Percentiles rank a stretch among this genome's conserved stretches.
These are phyloP conservation scores for Podila minutissima DNA, from an alignment of 192 early-diverging fungal genomes.

Conservation along the genomic window DNA sequence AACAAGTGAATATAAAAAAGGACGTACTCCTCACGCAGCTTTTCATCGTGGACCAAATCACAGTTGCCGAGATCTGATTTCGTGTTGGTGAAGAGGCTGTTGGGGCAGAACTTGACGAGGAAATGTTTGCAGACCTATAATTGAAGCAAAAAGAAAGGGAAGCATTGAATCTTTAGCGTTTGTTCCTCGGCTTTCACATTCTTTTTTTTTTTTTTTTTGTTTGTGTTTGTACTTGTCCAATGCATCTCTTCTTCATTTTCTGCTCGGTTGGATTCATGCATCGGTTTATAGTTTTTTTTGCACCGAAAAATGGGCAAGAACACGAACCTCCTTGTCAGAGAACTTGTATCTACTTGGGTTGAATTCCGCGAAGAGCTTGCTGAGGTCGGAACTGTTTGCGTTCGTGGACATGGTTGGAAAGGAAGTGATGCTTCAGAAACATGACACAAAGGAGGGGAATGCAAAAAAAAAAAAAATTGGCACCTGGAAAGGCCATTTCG, in stretches of 20 bases:
- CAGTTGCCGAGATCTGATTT: constrained; percentile 86
- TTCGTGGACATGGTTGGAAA: not conserved
- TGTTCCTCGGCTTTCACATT: not conserved
- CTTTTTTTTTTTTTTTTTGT: not conserved
- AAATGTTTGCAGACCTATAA: constrained; percentile 78
- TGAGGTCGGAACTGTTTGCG: constrained; percentile 11
- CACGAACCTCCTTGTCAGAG: constrained; percentile 44
- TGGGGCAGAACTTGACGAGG: constrained; percentile 85
- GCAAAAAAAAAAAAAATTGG: too few species aligned
- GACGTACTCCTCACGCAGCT: constrained; percentile 66
- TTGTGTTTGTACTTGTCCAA: not conserved
- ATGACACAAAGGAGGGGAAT: too few species aligned
- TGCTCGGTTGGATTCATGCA: not conserved
- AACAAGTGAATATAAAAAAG: not conserved
- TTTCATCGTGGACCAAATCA: constrained; percentile 85
- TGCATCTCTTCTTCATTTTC: not conserved
- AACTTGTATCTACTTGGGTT: constrained; percentile 50
- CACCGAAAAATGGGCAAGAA: not conserved
- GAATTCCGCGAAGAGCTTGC: constrained; percentile 42
- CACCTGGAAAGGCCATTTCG: too few species aligned
- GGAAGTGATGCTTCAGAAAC: too few species aligned
- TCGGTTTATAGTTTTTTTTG: not conserved
- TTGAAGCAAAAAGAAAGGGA: not conserved
- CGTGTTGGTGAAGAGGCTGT: constrained; percentile 87
- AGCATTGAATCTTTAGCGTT: not conserved